phyloP scores from a whole-genome alignment of 805 yeast genomes.

The Candida broadrunensis region DNA sequence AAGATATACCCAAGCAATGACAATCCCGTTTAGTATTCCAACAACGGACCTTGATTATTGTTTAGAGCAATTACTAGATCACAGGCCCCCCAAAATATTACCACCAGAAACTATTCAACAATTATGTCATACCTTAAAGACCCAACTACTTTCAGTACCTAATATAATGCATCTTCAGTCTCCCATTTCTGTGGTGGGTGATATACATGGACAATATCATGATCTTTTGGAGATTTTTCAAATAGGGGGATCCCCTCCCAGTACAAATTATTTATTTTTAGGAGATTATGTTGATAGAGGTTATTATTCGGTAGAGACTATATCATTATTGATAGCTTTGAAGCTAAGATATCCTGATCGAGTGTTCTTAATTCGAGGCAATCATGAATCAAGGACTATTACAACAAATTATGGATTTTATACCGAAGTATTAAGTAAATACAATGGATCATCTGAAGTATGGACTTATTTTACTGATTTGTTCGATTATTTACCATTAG shows the following conservation, averaged over 20 bases:
- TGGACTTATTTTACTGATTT: constrained; percentile 91
- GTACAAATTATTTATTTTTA: constrained; percentile 85
- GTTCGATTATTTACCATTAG: constrained; percentile 85
- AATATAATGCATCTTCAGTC: constrained; percentile 81
- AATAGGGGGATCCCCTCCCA: constrained; percentile 91
- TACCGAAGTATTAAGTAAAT: constrained; percentile 88
- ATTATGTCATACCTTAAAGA: constrained; percentile 75
- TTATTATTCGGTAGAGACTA: constrained; percentile 89
- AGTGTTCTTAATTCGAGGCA: constrained; percentile 82
- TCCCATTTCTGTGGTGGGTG: constrained; percentile 96
- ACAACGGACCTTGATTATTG: constrained; percentile 40
- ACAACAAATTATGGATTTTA: constrained; percentile 97
- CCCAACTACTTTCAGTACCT: constrained; percentile 72
- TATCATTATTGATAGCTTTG: constrained; percentile 73
- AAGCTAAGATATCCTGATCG: constrained; percentile 87
- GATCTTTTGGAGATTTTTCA: constrained; percentile 89
- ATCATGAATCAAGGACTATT: constrained; percentile 94
- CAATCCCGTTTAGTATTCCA: constrained; percentile 29
- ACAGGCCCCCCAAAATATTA: constrained; percentile 40
- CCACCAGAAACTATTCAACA: constrained; percentile 41
- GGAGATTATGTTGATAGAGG: constrained; percentile 99
- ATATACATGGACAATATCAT: constrained; percentile 96
- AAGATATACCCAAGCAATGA: constrained; percentile 16
- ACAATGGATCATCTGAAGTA: constrained; percentile 66
- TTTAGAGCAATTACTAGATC: constrained; percentile 38